Evolutionary conservation across 257 asterid genomes (phyloP), one percentile per base, ranked within the genome.

Genomic region (Solanum clarkiae): DNA sequence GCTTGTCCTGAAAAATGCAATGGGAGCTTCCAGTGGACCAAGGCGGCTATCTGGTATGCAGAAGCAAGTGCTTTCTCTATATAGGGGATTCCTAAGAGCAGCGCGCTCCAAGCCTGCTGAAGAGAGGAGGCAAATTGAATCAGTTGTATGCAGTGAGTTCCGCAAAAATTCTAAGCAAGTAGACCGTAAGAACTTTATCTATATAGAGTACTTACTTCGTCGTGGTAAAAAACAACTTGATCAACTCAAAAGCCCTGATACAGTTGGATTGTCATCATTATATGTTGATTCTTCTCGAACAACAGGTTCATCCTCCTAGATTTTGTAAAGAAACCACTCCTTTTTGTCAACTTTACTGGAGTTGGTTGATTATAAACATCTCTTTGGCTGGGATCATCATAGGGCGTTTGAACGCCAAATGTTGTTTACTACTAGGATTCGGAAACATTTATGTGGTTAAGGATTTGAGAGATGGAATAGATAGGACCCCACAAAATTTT

Each of bases 11-110:
- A 32, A 26, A 49, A 63, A 7, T 77, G 45, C 82, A 24, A 95
- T 95, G 98, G 96, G 93, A 85, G 84, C 85, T 74, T 86, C 97
- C 4, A 24, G 92, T 80, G 93, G 86, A 71, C 92, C 94, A 49
- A 92, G 89, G 90, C 93, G 89, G 90, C 94, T 93, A 65, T 96
- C 99, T 7, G 98, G 99, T 63, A 91, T 96, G 93, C 99, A 96
- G 87, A 93, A 92, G 90, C 98, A 94, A 90, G 98, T 93, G 80
- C 96, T 96, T 86, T 90, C 95, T 85, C 87, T 94, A 57, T 93
- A 95, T 24, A 89, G 98, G 86, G 98, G 94, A 87, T 96, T 94
- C 86, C 80, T 96, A 65, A 87, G 99, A 89, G 96, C 92, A 86
- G 96, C 98, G 1, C 96, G 94, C 63, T 79, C 92, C 16, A 96